A percentile compares a stretch with the other conserved stretches of the same genome.
Conservation (phyloP, 345 rosid species). For the Eucalyptus curtisii region DNA sequence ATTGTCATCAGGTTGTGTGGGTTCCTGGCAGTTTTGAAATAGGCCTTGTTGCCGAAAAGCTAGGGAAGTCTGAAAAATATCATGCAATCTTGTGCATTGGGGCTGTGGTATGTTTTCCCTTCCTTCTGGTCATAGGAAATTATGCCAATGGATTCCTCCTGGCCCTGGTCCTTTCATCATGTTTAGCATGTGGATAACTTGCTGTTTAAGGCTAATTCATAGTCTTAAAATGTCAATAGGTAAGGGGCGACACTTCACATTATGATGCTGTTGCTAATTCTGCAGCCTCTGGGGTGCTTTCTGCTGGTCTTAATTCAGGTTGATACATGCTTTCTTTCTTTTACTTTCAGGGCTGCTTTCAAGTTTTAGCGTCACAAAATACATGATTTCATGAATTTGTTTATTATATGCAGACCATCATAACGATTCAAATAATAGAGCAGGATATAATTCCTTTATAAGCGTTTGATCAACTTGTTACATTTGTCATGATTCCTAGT, state of each 20-base stretch:
- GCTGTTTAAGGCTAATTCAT: background rate
- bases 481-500: background rate
- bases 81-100: conserved; percentile 82
- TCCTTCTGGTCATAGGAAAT: background rate
- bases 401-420: background rate
- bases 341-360: background rate
- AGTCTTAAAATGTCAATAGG: conserved; percentile 16
- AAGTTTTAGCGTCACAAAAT: background rate
- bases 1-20: conserved; percentile 66
- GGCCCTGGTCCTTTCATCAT: background rate
- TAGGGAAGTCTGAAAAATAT: conserved; percentile 68
- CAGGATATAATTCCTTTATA: background rate
- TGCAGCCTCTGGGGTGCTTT: conserved; percentile 93
- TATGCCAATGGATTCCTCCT: background rate
- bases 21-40: conserved; percentile 96
- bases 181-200: background rate
- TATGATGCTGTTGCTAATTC: conserved; percentile 97
- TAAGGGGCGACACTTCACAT: conserved; percentile 94
- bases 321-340: background rate
- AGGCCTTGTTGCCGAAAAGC: conserved; percentile 56
- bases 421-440: background rate
- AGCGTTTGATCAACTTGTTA: background rate
- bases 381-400: background rate
- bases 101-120: conserved; percentile 72
- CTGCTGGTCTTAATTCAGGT: conserved; percentile 95